phyloP scores from a whole-genome alignment of 2,329 filamentous ascomycete species.

The Venturia oleaginea region DNA sequence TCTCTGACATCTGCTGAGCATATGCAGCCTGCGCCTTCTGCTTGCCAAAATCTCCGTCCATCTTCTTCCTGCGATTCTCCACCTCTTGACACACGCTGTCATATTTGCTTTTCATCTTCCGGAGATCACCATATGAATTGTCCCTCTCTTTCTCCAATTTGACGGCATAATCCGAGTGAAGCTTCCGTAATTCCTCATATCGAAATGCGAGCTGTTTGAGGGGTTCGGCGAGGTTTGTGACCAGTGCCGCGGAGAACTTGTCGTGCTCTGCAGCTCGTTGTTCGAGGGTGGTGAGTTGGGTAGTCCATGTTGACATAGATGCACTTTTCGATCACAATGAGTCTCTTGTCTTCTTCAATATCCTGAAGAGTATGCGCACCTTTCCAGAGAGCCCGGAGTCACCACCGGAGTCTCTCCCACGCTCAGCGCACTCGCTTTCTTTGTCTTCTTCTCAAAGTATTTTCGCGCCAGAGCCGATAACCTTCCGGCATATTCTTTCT shows the following conservation, averaged over 20 bases:
- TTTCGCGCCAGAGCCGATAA: constrained; percentile 83
- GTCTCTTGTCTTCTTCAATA: neutral
- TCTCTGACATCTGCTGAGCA: constrained; percentile 84
- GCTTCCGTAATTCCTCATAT: constrained; percentile 88
- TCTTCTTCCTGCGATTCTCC: constrained; percentile 88
- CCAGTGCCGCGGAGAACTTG: constrained; percentile 66
- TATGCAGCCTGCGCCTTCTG: constrained; percentile 84
- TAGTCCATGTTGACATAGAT: constrained; percentile 93
- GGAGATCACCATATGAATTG: constrained; percentile 69
- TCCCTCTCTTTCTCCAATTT: constrained; percentile 90
- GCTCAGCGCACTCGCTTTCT: constrained; percentile 76
- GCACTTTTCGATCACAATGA: constrained; percentile 46
- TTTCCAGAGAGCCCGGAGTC: constrained; percentile 92
- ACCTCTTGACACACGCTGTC: constrained; percentile 90
- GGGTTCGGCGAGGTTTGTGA: constrained; percentile 76
- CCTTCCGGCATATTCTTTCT: constrained; percentile 93
- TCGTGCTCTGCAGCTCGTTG: constrained; percentile 83
- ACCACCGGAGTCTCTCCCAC: constrained; percentile 88
- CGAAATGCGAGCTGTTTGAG: constrained; percentile 63
- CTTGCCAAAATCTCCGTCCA: constrained; percentile 81
- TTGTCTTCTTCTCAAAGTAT: constrained; percentile 94
- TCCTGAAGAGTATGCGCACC: constrained; percentile 35
- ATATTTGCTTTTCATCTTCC: constrained; percentile 89
- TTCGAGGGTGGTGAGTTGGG: constrained; percentile 85
- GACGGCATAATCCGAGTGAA: constrained; percentile 76